Evolutionary conservation across 306 rosid species (phyloP).

Genomic region (Abrus pulchellus): DNA sequence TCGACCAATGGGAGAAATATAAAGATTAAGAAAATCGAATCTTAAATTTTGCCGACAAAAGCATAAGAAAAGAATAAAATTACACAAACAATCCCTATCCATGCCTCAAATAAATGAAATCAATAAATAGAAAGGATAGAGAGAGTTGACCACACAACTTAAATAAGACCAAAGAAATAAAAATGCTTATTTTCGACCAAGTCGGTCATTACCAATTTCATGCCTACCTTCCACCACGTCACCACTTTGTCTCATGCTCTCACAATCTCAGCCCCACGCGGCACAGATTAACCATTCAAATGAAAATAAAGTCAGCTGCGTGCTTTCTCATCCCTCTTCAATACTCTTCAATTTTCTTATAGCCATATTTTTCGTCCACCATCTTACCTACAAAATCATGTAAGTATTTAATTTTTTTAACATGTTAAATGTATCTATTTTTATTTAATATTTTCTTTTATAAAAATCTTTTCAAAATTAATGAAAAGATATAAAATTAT

Average conservation of each 20-base stretch:
- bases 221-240: not conserved
- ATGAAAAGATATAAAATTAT: no score
- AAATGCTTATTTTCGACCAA: not conserved
- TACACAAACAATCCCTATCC: no score
- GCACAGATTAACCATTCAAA: not conserved
- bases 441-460: no score
- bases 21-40: no score
- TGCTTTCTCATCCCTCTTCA: not conserved
- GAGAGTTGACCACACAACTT: not conserved
- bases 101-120: no score
- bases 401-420: not conserved
- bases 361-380: not conserved
- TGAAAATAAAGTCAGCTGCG: not conserved
- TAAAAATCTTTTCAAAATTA: no score
- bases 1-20: no score
- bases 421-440: no score
- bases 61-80: no score
- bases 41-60: no score
- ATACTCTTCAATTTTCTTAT: not conserved
- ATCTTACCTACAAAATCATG: not conserved
- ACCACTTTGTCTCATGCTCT: not conserved
- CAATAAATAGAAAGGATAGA: not conserved
- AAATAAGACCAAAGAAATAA: not conserved
- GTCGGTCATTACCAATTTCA: slow-evolving; percentile 24
- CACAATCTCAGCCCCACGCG: not conserved